Conservation (phyloP, 768 basidiomycete genomes). For the Kwoniella pini region DNA sequence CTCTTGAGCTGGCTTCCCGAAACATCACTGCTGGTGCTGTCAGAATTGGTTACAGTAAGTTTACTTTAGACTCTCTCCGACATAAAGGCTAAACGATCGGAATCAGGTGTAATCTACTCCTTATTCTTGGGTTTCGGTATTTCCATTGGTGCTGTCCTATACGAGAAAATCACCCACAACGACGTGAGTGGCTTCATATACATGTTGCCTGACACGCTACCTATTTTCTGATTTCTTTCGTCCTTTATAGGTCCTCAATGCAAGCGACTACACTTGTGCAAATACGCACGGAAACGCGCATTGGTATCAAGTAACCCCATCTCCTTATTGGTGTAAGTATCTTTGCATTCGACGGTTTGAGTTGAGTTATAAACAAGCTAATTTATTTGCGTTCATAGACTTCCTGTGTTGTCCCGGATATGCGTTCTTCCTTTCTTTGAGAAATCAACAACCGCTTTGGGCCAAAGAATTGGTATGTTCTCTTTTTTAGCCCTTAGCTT, state of each 20-base stretch:
- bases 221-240: too few relatives aligned
- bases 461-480: conserved; percentile 50
- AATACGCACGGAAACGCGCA: conserved; percentile 63
- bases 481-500: too few relatives aligned
- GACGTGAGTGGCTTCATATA: too few relatives aligned
- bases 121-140: conserved; percentile 65
- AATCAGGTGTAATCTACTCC: conserved; percentile 67
- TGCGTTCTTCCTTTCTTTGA: conserved; percentile 52
- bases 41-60: conserved; percentile 68
- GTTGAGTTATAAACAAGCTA: neutral
- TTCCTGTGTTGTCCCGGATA: conserved; percentile 56
- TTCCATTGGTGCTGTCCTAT: conserved; percentile 73
- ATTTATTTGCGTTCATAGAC: conserved; percentile 21
- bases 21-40: conserved; percentile 84
- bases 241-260: conserved; percentile 60
- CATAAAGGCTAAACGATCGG: too few relatives aligned
- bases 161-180: conserved; percentile 61
- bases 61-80: too few relatives aligned
- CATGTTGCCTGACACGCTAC: too few relatives aligned
- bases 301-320: conserved; percentile 75
- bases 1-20: conserved; percentile 75
- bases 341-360: neutral
- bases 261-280: conserved; percentile 65
- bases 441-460: conserved; percentile 56
- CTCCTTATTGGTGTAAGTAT: conserved; percentile 68